Base-by-base conservation (phyloP, 2,329 filamentous ascomycete species). In the Epichloe scottii region DNA sequence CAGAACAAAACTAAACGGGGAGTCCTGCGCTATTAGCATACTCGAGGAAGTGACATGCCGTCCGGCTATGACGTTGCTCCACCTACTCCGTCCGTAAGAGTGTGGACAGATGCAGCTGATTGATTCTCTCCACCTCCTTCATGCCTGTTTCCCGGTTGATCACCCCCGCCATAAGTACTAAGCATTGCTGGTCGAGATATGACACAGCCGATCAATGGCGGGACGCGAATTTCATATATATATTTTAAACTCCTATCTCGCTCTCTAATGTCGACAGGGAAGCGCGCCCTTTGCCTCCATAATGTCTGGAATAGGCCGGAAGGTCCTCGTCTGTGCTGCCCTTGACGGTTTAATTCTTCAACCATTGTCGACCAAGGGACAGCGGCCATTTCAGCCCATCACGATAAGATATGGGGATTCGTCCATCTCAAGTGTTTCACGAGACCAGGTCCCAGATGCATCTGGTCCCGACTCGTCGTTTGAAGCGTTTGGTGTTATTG, bases 261-360 rank as follows among this genome's bases (percentile, higher is more conserved):
- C n/a, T 14, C 43, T 17, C n/a, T 33, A 6, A 33, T 46, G 30
- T 21, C 40, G 11, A 8, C 10, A 14, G 11, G n/a, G 14, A 17
- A n/a, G 8, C 26, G 35, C 7, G 19, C n/a, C 38, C 19, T 35
- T 23, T 42, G 40, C 46, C 35, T 55, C 57, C 60, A 66, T 56
- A 51, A 93, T 94, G 89, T 84, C 88, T 51, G 77, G 78, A 57
- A 72, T 95, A 54, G 82, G 86, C 53, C 85, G 87, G 64, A 94
- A 93, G 69, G 71, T 95, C 51, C 65, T 89, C 57, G 81, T 95
- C 58, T 84, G 84, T 67, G 88, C 89, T 51, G 82, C 88, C 26
- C 79, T 84, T 50, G 89, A 96, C 62, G 89, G 89, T 52, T 75
- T 96, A 49, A 73, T 95, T 56, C 76, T 96, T 43, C 87, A 93